Evolutionary conservation across 345 rosid species (phyloP).

Genomic region (Linum tenue): DNA sequence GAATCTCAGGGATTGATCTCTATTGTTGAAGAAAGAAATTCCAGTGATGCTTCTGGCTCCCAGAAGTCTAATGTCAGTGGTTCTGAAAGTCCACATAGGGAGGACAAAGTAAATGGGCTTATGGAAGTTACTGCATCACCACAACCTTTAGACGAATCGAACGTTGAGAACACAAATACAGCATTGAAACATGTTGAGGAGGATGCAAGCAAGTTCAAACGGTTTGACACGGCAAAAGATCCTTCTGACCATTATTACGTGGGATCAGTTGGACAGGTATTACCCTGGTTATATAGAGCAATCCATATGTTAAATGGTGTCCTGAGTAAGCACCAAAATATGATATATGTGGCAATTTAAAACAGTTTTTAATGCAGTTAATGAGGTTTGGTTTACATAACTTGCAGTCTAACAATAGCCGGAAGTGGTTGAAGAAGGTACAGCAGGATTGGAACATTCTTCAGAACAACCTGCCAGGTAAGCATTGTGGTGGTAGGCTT

Average conservation of each 20-base stretch:
- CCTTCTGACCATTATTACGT: constrained; percentile 81
- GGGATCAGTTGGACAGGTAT: constrained; percentile 60
- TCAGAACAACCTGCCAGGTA: constrained; percentile 95
- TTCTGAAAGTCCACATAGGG: constrained; percentile 22
- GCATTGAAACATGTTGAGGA: constrained; percentile 22
- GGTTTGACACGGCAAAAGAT: constrained; percentile 67
- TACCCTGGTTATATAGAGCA: not conserved
- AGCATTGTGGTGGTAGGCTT: constrained; percentile 12
- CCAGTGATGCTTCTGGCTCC: constrained; percentile 36
- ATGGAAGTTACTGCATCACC: constrained; percentile 24
- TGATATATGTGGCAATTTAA: no score
- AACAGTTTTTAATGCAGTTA: not conserved
- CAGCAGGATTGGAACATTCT: constrained; percentile 98
- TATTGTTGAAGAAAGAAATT: constrained; percentile 26
- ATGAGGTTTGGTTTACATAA: not conserved
- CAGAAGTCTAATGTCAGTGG: constrained; percentile 32
- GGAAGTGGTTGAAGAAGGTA: constrained; percentile 90
- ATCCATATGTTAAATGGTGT: not conserved
- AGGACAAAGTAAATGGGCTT: constrained; percentile 24
- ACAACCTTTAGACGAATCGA: constrained; percentile 26
- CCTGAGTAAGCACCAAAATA: no score
- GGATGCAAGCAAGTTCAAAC: constrained; percentile 43
- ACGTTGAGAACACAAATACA: constrained; percentile 30
- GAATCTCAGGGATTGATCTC: constrained; percentile 21
- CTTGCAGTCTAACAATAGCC: constrained; percentile 58